Base-by-base conservation (phyloP, 2,329 filamentous ascomycete genomes). In the Colletotrichum liriopes region DNA sequence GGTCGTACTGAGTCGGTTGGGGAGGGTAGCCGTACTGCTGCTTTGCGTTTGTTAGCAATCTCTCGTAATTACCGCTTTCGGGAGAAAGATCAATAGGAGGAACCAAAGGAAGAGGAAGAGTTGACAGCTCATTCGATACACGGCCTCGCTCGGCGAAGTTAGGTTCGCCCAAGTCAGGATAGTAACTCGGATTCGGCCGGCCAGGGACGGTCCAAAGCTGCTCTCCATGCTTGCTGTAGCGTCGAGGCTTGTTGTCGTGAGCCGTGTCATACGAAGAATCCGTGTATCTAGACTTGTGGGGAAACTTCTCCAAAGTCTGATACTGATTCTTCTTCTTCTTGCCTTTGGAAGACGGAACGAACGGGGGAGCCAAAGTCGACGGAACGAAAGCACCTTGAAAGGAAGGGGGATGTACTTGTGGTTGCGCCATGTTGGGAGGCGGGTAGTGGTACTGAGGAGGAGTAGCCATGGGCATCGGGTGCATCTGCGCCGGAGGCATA, bases 1-100 rank as follows among this genome's bases (percentile, higher is more conserved):
- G 82, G 78, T 84, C 84, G 75, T 82, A 84, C 39, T 85, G 85
- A 18, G 52, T 71, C 66, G 78, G 78, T 72, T 80, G 81, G 18
- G 87, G 88, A 43, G 82, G 83, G 75, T 87, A 93, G 67, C 85
- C 86, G 80, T 87, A 91, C 74, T 85, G 87, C 92, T 96, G 93
- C 80, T 89, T 85, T 84, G 89, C 89, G 77, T 87, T 83, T 79
- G 90, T 94, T 86, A 95, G 93, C 90, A 89, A 87, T 75, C 89
- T 87, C 81, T 95, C 92, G 88, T 92, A 94, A 76, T 91, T 87
- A 78, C 90, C 90, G 79, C 86, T 92, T 78, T 91, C 89, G 72
- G 93, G 93, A 74, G 92, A 91, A 71, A 95, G 83, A 83, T 94
- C 89, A 79, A 89, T 80, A 75, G 79, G 75, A 68, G 82, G 77